A percentile compares a stretch with the other conserved stretches of the same genome.
These are phyloP conservation scores for Hanseniaspora occidentalis DNA, from an alignment of 805 yeast species.

Conservation along the genomic window DNA sequence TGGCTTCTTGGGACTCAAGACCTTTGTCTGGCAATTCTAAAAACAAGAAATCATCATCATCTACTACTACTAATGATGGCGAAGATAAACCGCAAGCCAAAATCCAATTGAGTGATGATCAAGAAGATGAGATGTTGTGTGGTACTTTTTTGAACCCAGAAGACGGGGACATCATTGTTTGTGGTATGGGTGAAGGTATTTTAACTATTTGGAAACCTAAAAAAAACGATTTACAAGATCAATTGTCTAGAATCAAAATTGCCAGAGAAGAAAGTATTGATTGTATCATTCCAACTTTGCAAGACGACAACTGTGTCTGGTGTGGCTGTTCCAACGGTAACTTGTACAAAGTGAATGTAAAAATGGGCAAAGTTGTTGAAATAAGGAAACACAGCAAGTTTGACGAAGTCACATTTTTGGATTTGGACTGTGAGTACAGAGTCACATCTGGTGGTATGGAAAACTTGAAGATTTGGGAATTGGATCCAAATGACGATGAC, in stretches of 20 bases:
- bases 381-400: constrained; percentile 49
- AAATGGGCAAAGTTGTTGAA: constrained; percentile 50
- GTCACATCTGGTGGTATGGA: constrained; percentile 79
- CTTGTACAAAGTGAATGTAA: constrained; percentile 54
- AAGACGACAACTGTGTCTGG: constrained; percentile 46
- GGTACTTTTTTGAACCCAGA: constrained; percentile 56
- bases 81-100: too few relatives aligned
- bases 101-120: constrained; percentile 64
- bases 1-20: constrained; percentile 67
- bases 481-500: constrained; percentile 22
- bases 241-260: constrained; percentile 61
- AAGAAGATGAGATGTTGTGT: constrained; percentile 82
- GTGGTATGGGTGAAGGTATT: constrained; percentile 87
- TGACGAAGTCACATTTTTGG: constrained; percentile 71
- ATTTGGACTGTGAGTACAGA: constrained; percentile 70
- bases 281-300: constrained; percentile 40
- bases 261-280: constrained; percentile 64
- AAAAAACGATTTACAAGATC: constrained; percentile 61
- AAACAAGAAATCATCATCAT: too few relatives aligned
- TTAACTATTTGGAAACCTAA: constrained; percentile 76
- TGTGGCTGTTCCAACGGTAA: constrained; percentile 72
- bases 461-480: constrained; percentile 62
- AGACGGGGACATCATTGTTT: constrained; percentile 50
- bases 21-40: constrained; percentile 26
- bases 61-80: constrained; percentile 13